Percentiles rank a stretch among this genome's conserved stretches.
Conservation (phyloP, 2,329 filamentous ascomycete genomes). For the Neofusicoccum cordaticola region DNA sequence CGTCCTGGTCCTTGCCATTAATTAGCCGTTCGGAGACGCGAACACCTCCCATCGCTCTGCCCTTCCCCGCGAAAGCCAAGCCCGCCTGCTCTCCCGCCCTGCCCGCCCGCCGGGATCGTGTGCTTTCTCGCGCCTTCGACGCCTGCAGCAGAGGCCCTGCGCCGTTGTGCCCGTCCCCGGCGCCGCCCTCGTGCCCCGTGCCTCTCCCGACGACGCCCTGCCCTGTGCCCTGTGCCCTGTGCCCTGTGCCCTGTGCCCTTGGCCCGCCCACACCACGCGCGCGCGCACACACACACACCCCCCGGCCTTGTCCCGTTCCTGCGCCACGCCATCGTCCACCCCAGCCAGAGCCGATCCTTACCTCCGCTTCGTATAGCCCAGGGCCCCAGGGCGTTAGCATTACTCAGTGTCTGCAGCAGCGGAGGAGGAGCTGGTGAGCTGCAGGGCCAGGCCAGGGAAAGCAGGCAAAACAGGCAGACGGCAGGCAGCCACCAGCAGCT, state of each 20-base stretch:
- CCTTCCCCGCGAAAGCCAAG: slow-evolving; percentile 3
- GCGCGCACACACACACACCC: background rate
- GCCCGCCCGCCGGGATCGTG: background rate
- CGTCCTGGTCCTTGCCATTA: no score
- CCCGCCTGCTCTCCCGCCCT: background rate
- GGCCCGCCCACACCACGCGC: background rate
- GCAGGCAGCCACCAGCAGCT: background rate
- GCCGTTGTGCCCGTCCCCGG: background rate
- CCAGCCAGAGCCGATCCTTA: slow-evolving; percentile 4
- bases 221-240: background rate
- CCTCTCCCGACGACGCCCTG: no score
- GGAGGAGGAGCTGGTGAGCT: no score
- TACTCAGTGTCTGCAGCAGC: no score
- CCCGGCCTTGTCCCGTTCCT: slow-evolving; percentile 5
- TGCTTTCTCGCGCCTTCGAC: background rate
- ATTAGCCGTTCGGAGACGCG: background rate
- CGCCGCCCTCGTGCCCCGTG: background rate
- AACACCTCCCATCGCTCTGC: background rate
- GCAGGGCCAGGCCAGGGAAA: no score
- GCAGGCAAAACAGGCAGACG: background rate
- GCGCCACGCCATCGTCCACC: background rate
- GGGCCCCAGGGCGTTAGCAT: no score
- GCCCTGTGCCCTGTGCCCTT: background rate
- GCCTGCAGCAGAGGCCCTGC: no score
- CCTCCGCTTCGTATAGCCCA: background rate